Conservation (phyloP, 176 grass and related monocot genomes). For the Ensete ventricosum region DNA sequence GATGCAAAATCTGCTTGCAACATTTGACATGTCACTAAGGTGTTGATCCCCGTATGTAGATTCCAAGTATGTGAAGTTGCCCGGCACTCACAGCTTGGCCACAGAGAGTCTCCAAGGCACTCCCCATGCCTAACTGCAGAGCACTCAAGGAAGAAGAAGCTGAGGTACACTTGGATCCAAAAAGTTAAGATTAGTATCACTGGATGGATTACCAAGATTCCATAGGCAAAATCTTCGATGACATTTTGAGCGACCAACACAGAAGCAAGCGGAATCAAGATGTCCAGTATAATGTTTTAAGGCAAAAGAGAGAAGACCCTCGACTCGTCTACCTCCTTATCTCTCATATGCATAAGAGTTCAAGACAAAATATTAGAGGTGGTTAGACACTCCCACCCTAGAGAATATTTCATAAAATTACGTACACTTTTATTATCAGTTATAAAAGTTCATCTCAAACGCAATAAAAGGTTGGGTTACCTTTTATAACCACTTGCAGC, state of each 20-base stretch:
- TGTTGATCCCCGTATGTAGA: constrained; percentile 77
- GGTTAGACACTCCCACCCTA: too few species aligned
- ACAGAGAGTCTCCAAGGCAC: constrained; percentile 71
- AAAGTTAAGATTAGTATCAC: too few species aligned
- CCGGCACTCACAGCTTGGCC: constrained; percentile 58
- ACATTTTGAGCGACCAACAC: constrained; percentile 45
- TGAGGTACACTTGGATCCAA: too few species aligned
- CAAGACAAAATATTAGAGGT: too few species aligned
- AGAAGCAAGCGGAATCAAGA: constrained; percentile 45
- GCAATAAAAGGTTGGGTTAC: too few species aligned
- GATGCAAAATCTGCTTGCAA: constrained; percentile 33
- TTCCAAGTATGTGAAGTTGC: constrained; percentile 49
- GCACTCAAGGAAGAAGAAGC: background rate
- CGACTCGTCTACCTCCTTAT: too few species aligned
- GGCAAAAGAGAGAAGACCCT: too few species aligned
- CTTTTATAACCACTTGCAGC: too few species aligned
- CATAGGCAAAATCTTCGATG: constrained; percentile 51
- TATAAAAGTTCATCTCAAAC: too few species aligned
- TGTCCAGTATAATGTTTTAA: background rate
- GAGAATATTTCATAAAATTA: too few species aligned
- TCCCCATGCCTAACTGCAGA: constrained; percentile 64
- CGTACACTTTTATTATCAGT: accelerated
- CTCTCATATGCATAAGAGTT: too few species aligned
- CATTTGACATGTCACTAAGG: constrained; percentile 28
- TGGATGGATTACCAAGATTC: constrained; percentile 36